These are phyloP conservation scores for Silene uniflora DNA, from an alignment of 148 eudicot genomes.

Conservation along the genomic window DNA sequence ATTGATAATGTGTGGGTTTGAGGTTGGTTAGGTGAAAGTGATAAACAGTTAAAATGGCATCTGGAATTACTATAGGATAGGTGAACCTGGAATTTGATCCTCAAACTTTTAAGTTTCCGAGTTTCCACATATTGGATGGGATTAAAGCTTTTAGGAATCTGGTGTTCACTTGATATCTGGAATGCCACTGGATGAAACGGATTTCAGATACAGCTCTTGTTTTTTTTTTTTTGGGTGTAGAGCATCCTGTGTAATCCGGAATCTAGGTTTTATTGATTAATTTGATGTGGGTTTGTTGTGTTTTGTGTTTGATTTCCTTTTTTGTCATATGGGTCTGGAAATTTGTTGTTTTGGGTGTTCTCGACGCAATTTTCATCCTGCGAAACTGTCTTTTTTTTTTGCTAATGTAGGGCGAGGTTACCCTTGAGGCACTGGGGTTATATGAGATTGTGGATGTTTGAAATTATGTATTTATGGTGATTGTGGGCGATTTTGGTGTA, in stretches of 20 bases:
- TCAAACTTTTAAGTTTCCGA: background rate
- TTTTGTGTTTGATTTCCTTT: background rate
- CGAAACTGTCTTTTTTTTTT: no score
- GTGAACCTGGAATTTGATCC: background rate
- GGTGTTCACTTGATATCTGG: background rate
- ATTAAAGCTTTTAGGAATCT: background rate
- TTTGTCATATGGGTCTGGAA: background rate
- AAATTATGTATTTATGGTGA: background rate
- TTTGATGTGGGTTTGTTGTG: slow-evolving; percentile 9
- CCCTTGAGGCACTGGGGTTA: no score
- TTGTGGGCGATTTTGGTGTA: background rate
- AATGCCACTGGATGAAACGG: background rate
- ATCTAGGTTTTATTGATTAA: background rate
- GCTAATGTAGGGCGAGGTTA: no score
- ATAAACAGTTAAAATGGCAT: background rate
- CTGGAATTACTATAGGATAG: background rate
- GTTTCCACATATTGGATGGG: background rate
- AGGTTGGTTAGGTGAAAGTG: background rate
- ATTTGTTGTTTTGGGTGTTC: background rate
- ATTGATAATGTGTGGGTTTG: background rate
- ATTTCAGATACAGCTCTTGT: background rate
- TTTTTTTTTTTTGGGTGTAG: no score
- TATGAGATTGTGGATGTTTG: background rate
- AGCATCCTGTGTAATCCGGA: no score
- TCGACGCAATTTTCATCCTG: background rate